Base-by-base conservation (phyloP, 148 eudicot species). In the Beta vulgaris region DNA sequence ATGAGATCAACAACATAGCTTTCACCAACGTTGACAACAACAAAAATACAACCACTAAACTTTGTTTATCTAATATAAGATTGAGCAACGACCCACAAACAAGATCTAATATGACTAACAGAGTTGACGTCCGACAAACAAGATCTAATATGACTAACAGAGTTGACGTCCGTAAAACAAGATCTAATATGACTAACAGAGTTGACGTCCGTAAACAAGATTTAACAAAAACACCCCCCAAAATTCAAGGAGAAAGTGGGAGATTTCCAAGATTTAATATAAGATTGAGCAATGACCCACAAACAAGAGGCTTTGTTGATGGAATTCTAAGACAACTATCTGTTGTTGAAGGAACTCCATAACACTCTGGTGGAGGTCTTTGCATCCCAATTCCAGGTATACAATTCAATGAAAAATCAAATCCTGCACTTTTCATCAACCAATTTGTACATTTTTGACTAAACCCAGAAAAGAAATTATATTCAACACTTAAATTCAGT, bases 391-490 rank as follows among this genome's bases (percentile, higher is more conserved):
- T 67, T 10, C 98, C 89, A 1, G 91, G 95, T 8, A 93, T 84
- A 74, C 98, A 91, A 80, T 93, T 93, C 72, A 58, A 54, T 1
- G 91, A 81, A 71, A 87, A 86, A 85, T 93, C 94, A 68, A 91
- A 87, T 39, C 91, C 92, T 35, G 83, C 76, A 70, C 84, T 87
- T 58, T 85, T 82, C 19, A 53, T 43, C 14, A 71, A 81, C 81
- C 89, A 58, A 46, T 77, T 87, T 3, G 73, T 73, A 79, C 98
- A 93, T 35, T 82, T 83, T 35, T 84, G 85, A n/a, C 84, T 80
- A 48, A 83, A 85, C 88, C 92, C 92, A 40, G 91, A 85, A 68
- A 90, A 91, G 82, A 91, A 93, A 82, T 90, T 93, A 75, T 85
- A 84, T 14, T 92, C 77, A 6, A 91, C 86, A 2, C 87, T 93